phyloP scores from a whole-genome alignment of 306 rosid species.

The Pterocarpus santalinus region DNA sequence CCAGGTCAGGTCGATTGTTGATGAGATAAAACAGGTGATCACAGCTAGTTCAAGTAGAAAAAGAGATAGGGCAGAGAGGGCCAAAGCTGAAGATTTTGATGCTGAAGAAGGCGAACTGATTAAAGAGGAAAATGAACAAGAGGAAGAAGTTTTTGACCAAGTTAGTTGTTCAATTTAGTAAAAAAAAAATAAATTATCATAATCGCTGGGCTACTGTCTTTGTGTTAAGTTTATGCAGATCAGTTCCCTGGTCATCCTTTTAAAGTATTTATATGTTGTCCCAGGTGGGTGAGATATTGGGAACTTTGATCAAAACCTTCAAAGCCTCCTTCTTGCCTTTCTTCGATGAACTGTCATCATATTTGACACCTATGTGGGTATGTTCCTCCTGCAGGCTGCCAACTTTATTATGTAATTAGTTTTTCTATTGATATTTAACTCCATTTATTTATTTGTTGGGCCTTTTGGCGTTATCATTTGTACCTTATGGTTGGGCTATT shows the following conservation, averaged over 20 bases:
- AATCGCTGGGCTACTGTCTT: not conserved
- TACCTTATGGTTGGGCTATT: constrained; percentile 8
- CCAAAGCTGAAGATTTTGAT: constrained; percentile 97
- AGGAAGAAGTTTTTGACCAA: constrained; percentile 99
- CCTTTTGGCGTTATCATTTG: not conserved
- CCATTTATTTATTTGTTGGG: not conserved
- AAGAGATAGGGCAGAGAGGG: constrained; percentile 85
- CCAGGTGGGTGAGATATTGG: constrained; percentile 98
- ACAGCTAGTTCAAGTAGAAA: constrained; percentile 97
- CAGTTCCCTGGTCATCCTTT: constrained; percentile 31
- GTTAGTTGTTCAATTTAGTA: constrained; percentile 55
- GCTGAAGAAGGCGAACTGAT: constrained; percentile 92
- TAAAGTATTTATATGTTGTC: constrained; percentile 34
- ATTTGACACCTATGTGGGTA: constrained; percentile 99
- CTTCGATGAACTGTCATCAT: constrained; percentile 90
- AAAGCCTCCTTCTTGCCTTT: constrained; percentile 94
- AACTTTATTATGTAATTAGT: constrained; percentile 15
- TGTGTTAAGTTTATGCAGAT: constrained; percentile 5
- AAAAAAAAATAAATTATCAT: not conserved
- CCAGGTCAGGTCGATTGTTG: constrained; percentile 87
- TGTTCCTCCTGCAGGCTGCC: constrained; percentile 49
- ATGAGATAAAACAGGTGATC: constrained; percentile 91
- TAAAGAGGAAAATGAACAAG: constrained; percentile 98
- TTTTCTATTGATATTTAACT: constrained; percentile 11
- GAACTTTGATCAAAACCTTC: constrained; percentile 96